Conservation (phyloP, 2,329 filamentous ascomycete species). For the Diplocarpon rosae region DNA sequence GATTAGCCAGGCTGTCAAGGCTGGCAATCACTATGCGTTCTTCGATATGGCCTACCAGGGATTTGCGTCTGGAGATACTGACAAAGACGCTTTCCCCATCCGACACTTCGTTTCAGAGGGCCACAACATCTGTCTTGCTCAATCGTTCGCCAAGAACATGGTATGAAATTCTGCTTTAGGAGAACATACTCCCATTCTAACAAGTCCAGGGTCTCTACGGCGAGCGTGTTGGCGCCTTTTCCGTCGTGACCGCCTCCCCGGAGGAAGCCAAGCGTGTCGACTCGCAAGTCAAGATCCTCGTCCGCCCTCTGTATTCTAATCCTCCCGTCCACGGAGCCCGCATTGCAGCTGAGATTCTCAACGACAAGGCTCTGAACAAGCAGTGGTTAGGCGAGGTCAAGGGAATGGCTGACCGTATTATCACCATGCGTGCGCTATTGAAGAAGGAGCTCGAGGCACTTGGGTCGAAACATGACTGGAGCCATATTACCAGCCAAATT, state of each 20-base stretch:
- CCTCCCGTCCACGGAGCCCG: conserved; percentile 93
- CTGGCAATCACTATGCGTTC: conserved; percentile 82
- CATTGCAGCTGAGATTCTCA: conserved; percentile 85
- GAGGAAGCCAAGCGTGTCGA: conserved; percentile 95
- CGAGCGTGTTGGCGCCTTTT: conserved; percentile 96
- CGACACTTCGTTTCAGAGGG: conserved; percentile 89
- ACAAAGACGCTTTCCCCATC: conserved; percentile 87
- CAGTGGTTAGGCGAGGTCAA: conserved; percentile 97
- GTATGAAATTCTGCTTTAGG: conserved; percentile 33
- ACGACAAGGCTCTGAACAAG: conserved; percentile 71
- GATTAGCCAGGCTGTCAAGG: conserved; percentile 80
- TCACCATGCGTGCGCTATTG: conserved; percentile 90
- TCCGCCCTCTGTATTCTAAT: conserved; percentile 96
- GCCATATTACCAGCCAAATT: conserved; percentile 96
- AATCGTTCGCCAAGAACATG: conserved; percentile 99
- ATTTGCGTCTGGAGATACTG: conserved; percentile 84
- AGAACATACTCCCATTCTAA: conserved; percentile 7
- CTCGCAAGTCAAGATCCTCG: conserved; percentile 96
- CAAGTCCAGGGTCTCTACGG: conserved; percentile 74
- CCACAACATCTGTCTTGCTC: conserved; percentile 76
- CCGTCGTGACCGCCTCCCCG: conserved; percentile 70
- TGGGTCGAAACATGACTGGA: conserved; percentile 95
- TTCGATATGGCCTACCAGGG: conserved; percentile 99
- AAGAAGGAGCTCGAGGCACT: conserved; percentile 92
- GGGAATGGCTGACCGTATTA: conserved; percentile 98